These are phyloP conservation scores for Boletellus emodensis DNA, from an alignment of 768 basidiomycete genomes.

Conservation along the genomic window DNA sequence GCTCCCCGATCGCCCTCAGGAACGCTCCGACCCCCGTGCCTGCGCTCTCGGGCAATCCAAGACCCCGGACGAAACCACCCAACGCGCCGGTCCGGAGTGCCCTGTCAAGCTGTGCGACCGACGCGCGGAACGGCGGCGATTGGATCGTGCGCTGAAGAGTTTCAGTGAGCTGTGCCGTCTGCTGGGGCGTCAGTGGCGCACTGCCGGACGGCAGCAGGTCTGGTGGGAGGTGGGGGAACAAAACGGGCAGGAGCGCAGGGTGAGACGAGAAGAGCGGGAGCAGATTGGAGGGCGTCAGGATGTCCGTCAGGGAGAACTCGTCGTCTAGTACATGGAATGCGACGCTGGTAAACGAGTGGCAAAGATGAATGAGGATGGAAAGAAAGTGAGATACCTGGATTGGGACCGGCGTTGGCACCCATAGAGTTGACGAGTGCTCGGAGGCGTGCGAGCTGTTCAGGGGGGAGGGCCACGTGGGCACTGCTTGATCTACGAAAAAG, in stretches of 20 bases:
- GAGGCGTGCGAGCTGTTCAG: conserved; percentile 64
- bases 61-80: conserved; percentile 65
- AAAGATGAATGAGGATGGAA: background rate
- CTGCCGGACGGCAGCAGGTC: conserved; percentile 70
- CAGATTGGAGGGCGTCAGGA: conserved; percentile 72
- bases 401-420: conserved; percentile 30
- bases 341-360: conserved; percentile 2
- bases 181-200: conserved; percentile 23
- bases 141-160: conserved; percentile 71
- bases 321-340: conserved; percentile 21
- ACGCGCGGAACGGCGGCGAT: conserved; percentile 78
- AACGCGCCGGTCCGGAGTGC: conserved; percentile 80
- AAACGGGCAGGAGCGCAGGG: conserved; percentile 61
- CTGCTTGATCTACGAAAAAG: conserved; percentile 8
- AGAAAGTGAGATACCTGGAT: conserved; percentile 9
- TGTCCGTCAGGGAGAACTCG: conserved; percentile 67
- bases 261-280: conserved; percentile 65
- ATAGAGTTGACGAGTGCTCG: conserved; percentile 49
- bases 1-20: conserved; percentile 73
- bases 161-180: conserved; percentile 36
- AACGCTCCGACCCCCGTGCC: conserved; percentile 76
- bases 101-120: conserved; percentile 77
- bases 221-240: conserved; percentile 80
- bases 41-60: conserved; percentile 84
- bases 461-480: conserved; percentile 3